These are phyloP conservation scores for Gaertneriomyces sp. DNA, from an alignment of 192 early-diverging fungal species.

Conservation along the genomic window DNA sequence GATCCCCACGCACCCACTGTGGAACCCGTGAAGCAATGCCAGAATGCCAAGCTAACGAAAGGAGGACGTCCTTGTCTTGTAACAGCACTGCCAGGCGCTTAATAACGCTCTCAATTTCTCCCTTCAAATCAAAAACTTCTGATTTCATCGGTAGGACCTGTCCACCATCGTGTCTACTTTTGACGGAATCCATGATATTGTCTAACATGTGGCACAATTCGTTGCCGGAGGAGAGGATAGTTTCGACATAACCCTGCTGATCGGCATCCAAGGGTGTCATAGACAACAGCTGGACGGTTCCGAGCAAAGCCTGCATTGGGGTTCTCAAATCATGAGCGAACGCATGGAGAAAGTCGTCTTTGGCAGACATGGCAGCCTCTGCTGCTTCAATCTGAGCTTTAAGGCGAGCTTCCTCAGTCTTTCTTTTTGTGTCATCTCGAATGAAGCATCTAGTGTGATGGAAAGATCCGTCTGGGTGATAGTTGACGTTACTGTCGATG, in stretches of 20 bases:
- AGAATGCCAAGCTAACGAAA: neutral
- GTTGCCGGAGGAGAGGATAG: slow-evolving; percentile 38
- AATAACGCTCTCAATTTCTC: no score
- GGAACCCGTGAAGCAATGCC: neutral
- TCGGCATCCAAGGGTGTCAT: slow-evolving; percentile 22
- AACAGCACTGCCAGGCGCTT: slow-evolving; percentile 10
- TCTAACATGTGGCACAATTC: slow-evolving; percentile 36
- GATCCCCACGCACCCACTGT: slow-evolving; percentile 19
- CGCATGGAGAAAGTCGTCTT: slow-evolving; percentile 8
- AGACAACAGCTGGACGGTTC: slow-evolving; percentile 42
- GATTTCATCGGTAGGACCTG: neutral
- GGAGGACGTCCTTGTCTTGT: slow-evolving; percentile 17
- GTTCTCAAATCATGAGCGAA: slow-evolving; percentile 29
- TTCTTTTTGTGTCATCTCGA: slow-evolving; percentile 14
- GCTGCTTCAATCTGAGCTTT: slow-evolving; percentile 2
- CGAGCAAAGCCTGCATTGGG: slow-evolving; percentile 51
- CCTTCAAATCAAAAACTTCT: slow-evolving; percentile 3
- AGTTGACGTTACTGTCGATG: slow-evolving; percentile 23
- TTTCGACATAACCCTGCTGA: slow-evolving; percentile 33
- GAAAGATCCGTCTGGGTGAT: slow-evolving; percentile 20
- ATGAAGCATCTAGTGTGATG: slow-evolving; percentile 19
- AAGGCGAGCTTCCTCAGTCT: slow-evolving; percentile 4
- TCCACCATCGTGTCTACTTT: slow-evolving; percentile 11
- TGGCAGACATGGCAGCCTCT: neutral
- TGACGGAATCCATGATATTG: slow-evolving; percentile 39